A percentile compares a stretch with the other conserved stretches of the same genome.
These are phyloP conservation scores for Pythium aristosporum DNA, from an alignment of 352 stramenopile genomes.

Conservation along the genomic window DNA sequence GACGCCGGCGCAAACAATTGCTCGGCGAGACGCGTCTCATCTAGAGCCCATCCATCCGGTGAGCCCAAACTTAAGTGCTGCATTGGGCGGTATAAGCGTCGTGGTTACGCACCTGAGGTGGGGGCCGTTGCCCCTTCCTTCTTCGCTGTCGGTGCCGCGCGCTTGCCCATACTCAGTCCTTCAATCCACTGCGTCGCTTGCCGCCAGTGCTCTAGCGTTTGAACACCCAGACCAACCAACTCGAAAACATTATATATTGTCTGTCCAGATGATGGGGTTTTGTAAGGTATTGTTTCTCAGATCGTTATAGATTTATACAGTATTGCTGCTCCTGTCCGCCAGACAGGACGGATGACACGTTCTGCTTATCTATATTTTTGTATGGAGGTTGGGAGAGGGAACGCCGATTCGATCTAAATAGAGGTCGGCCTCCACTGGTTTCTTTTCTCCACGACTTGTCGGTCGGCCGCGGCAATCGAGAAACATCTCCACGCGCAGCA, in stretches of 20 bases:
- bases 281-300: neutral
- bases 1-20: constrained; percentile 43
- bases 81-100: neutral
- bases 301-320: constrained; percentile 8
- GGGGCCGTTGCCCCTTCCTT: constrained; percentile 8
- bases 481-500: constrained; percentile 10
- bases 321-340: constrained; percentile 3
- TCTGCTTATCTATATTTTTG: neutral
- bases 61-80: neutral
- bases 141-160: constrained; percentile 27
- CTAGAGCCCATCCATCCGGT: constrained; percentile 16
- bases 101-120: constrained; percentile 19
- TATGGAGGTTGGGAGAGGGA: constrained; percentile 1
- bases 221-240: constrained; percentile 21
- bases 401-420: constrained; percentile 1
- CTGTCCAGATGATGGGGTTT: neutral
- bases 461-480: constrained; percentile 14
- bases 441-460: constrained; percentile 8
- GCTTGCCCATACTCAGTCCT: constrained; percentile 49
- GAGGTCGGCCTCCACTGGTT: constrained; percentile 18
- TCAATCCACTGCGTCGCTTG: constrained; percentile 2
- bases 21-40: constrained; percentile 54
- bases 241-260: constrained; percentile 15
- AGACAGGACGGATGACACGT: constrained; percentile 2
- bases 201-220: constrained; percentile 10